Evolutionary conservation across 257 asterid species (phyloP).

Genomic region (Oldenlandia corymbosa): DNA sequence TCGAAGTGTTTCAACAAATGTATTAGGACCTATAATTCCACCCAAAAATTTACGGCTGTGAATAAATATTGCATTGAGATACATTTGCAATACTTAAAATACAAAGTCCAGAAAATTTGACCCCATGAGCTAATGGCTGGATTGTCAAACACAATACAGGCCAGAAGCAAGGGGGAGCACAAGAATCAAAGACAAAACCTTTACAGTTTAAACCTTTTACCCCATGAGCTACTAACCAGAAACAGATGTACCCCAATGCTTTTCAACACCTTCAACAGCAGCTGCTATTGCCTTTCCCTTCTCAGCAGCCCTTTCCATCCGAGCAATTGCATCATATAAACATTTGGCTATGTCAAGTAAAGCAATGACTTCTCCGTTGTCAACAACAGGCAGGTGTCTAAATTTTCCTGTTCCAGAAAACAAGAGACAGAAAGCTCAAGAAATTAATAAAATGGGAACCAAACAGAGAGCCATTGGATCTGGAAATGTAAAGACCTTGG

Average conservation of each 20-base stretch:
- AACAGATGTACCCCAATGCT: conserved; percentile 86
- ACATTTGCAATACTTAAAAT: not conserved
- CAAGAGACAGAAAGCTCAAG: conserved; percentile 11
- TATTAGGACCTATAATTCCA: conserved; percentile 59
- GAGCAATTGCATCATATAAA: conserved; percentile 92
- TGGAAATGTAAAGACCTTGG: conserved; percentile 48
- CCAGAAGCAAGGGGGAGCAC: conserved; percentile 4
- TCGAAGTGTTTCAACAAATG: conserved; percentile 74
- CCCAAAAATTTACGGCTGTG: conserved; percentile 9
- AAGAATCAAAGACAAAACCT: not conserved
- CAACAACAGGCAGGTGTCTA: conserved; percentile 95
- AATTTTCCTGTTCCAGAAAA: conserved; percentile 63
- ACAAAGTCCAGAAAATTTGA: not conserved
- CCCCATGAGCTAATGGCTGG: not conserved
- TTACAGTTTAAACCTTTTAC: conserved; percentile 3
- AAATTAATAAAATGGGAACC: not conserved
- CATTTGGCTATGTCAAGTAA: conserved; percentile 94
- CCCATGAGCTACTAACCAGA: conserved; percentile 53
- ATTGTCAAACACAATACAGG: conserved; percentile 9
- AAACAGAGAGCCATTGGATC: not conserved
- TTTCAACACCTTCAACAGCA: conserved; percentile 98
- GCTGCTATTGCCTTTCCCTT: conserved; percentile 99
- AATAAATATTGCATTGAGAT: not conserved
- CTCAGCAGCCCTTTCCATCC: conserved; percentile 97
- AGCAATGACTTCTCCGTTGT: conserved; percentile 95